Conservation (phyloP, 805 yeast genomes). For the Pichia membranifaciens region DNA sequence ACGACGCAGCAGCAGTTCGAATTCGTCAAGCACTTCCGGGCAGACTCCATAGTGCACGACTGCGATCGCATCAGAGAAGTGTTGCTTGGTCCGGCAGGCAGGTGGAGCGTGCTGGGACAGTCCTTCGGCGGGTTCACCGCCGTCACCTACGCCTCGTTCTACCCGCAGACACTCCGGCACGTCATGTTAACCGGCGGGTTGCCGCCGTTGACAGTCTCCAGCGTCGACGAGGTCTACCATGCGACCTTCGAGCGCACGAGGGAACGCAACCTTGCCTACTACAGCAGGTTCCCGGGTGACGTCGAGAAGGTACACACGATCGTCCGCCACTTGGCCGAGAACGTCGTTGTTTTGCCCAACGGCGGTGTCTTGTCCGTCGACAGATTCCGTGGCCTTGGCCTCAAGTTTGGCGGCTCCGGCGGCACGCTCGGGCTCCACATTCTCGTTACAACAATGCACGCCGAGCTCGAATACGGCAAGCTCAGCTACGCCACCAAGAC, state of each 20-base stretch:
- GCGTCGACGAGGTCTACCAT: slow-evolving; percentile 43
- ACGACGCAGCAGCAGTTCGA: slow-evolving; percentile 29
- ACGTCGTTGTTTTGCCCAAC: slow-evolving; percentile 38
- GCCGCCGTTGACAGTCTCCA: slow-evolving; percentile 41
- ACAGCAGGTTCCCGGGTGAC: slow-evolving; percentile 45
- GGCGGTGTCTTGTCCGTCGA: slow-evolving; percentile 46
- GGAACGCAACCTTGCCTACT: slow-evolving; percentile 45
- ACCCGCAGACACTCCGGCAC: slow-evolving; percentile 32
- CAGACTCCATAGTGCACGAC: slow-evolving; percentile 48
- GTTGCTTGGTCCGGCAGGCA: slow-evolving; percentile 23
- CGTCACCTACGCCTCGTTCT: slow-evolving; percentile 12
- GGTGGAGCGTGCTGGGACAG: slow-evolving; percentile 44
- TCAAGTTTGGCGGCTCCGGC: slow-evolving; percentile 45
- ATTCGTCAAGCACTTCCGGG: slow-evolving; percentile 42
- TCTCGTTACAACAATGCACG: slow-evolving; percentile 35
- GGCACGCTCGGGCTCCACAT: slow-evolving; percentile 45
- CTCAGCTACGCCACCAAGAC: slow-evolving; percentile 36
- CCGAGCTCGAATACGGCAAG: slow-evolving; percentile 26
- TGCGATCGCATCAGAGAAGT: slow-evolving; percentile 39
- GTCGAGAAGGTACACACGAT: slow-evolving; percentile 33
- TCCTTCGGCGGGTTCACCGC: slow-evolving; percentile 16
- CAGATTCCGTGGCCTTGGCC: slow-evolving; percentile 49
- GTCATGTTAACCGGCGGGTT: slow-evolving; percentile 53
- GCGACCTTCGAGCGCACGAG: slow-evolving; percentile 42
- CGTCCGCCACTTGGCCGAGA: slow-evolving; percentile 28